Base-by-base conservation (phyloP, 2,329 filamentous ascomycete species). In the Fusarium tricinctum region DNA sequence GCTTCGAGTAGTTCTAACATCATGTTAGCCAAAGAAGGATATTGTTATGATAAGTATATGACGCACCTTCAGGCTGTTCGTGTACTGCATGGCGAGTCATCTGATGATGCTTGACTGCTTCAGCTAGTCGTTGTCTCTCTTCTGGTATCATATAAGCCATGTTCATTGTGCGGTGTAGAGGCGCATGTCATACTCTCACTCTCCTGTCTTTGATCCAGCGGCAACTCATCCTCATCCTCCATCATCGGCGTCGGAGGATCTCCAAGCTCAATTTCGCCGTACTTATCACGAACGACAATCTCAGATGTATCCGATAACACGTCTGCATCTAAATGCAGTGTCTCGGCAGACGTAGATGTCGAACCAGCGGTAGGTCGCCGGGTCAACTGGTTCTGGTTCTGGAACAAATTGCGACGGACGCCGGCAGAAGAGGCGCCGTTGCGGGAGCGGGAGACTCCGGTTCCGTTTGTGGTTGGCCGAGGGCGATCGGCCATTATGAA, bases 1-100 rank as follows among this genome's bases (percentile, higher is more conserved):
- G 88, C 85, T 67, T 91, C 88, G 26, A 93, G 82, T 5, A 94
- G 84, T 78, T 94, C 92, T 89, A 61, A 22, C 48, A 71, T 22
- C 22, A 22, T 56, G 47, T 71, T 53, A 73, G 65, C 69, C 47
- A 55, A 23, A 23, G 12, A 30, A 23, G 19, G 14, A 12, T 12
- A 40, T 47, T n/a, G 52, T 48, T 39, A 45, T 38, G 48, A 38
- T 38, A 35, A 47, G 42, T 22, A 13, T 22, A 38, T 52, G 44
- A 6, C 83, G 73, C 75, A 91, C 90, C 89, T 80, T 91, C 88
- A 49, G 88, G 86, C 67, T 91, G 89, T 71, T 87, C 88, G 12
- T 88, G 83, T 48, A 85, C 80, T 48, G 82, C 80, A 71, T 83
- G 84, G 64, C 84, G 83, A 69, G 84, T 85, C 58, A 86, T 82